Evolutionary conservation across 495 filamentous ascomycete genomes (phyloP).

Genomic region (Umbilicaria muhlenbergii): DNA sequence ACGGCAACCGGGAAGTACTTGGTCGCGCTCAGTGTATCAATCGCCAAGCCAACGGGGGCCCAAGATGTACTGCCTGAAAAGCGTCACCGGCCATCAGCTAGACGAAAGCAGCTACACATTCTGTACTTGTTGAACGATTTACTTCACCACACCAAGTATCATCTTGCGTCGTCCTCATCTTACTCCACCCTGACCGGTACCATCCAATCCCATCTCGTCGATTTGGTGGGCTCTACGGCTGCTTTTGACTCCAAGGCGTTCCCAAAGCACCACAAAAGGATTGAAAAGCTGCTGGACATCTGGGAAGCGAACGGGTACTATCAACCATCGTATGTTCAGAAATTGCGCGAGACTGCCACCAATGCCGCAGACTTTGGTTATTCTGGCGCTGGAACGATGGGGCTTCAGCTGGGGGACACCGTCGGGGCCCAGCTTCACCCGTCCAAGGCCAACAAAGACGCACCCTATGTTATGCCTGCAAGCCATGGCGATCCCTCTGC

Average conservation of each 20-base stretch:
- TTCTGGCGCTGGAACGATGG: background rate
- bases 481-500: conserved; percentile 62
- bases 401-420: background rate
- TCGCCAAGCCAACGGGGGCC: conserved; percentile 15
- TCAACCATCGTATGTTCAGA: conserved; percentile 34
- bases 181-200: conserved; percentile 40
- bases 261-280: conserved; percentile 49
- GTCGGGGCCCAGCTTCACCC: background rate
- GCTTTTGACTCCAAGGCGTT: conserved; percentile 39
- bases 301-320: conserved; percentile 65
- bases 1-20: conserved; percentile 63
- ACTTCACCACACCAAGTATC: conserved; percentile 61
- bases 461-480: conserved; percentile 54
- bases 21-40: conserved; percentile 47
- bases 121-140: conserved; percentile 76
- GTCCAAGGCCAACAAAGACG: conserved; percentile 27
- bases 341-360: conserved; percentile 41
- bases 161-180: conserved; percentile 24
- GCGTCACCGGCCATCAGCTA: conserved; percentile 31
- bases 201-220: conserved; percentile 43
- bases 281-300: conserved; percentile 50
- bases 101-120: conserved; percentile 57
- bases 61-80: conserved; percentile 5
- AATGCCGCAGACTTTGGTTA: conserved; percentile 21
- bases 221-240: conserved; percentile 45